Conservation (phyloP, 176 grass and related monocot genomes). For the Phragmites australis region DNA sequence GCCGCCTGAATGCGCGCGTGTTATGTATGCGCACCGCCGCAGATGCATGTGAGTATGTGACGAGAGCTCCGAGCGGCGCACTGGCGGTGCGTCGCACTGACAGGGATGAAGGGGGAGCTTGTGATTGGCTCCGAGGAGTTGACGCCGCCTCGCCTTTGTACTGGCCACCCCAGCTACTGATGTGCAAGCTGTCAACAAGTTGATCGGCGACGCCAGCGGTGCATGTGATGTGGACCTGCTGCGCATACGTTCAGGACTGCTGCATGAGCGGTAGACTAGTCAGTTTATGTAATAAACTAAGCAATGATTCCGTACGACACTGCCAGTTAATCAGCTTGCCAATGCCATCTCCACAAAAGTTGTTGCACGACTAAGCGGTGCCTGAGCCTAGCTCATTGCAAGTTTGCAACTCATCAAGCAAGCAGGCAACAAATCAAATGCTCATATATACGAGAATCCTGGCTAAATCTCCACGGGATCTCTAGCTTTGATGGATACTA, state of each 20-base stretch:
- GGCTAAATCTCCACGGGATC: constrained; percentile 17
- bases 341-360: not conserved
- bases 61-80: not conserved
- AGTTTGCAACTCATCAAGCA: not conserved
- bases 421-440: not conserved
- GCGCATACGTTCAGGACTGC: not conserved
- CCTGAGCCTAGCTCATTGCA: too few relatives aligned
- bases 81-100: not conserved
- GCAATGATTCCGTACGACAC: not conserved
- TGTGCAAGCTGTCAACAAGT: not conserved
- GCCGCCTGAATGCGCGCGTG: too few relatives aligned
- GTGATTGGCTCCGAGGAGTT: constrained; percentile 33
- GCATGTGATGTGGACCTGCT: constrained; percentile 26
- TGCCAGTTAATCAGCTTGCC: not conserved
- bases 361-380: not conserved
- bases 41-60: not conserved
- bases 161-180: not conserved
- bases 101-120: too few relatives aligned
- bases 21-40: not conserved
- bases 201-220: not conserved
- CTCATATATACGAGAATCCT: not conserved
- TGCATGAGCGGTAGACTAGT: not conserved
- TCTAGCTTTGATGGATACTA: not conserved
- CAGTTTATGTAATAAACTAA: not conserved
- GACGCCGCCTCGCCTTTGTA: constrained; percentile 22